A percentile compares a stretch with the other conserved stretches of the same genome.
These are phyloP conservation scores for Hyphopichia pseudoburtonii DNA, from an alignment of 1,139 yeast genomes.

Conservation along the genomic window DNA sequence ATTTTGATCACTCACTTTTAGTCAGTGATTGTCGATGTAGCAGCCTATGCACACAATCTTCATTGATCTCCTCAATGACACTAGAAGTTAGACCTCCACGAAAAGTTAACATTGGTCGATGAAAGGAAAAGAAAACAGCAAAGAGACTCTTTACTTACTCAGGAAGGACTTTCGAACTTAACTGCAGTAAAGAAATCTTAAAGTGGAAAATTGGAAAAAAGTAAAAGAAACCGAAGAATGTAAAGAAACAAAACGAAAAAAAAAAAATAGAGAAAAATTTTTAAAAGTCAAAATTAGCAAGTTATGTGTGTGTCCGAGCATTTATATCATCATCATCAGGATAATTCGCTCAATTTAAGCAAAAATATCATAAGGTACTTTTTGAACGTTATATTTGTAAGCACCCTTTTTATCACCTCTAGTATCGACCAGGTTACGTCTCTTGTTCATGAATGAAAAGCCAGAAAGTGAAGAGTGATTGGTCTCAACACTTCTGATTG, in stretches of 20 bases:
- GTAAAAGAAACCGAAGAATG: too few relatives aligned
- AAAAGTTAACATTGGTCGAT: conserved; percentile 1
- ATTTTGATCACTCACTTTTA: too few relatives aligned
- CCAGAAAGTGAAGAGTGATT: conserved; percentile 29
- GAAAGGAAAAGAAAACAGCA: neutral
- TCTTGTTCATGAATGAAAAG: conserved; percentile 31
- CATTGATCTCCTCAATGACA: neutral
- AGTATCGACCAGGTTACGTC: conserved; percentile 16
- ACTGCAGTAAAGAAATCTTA: neutral
- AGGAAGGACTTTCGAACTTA: too few relatives aligned
- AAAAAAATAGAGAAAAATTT: neutral
- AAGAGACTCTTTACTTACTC: neutral
- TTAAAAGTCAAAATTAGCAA: neutral
- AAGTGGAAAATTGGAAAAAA: too few relatives aligned
- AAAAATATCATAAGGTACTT: conserved; percentile 30
- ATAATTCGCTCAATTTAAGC: conserved; percentile 6
- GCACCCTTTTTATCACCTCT: conserved; percentile 14
- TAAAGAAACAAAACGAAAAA: neutral
- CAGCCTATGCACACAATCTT: conserved; percentile 3
- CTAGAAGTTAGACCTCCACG: conserved; percentile 4
- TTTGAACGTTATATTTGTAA: conserved; percentile 31
- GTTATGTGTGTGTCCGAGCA: neutral
- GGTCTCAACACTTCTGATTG: conserved; percentile 30
- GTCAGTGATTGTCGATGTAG: conserved; percentile 5
- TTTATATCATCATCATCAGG: neutral